Conservation (phyloP, 305 asterid species). For the Fraxinus latifolia region DNA sequence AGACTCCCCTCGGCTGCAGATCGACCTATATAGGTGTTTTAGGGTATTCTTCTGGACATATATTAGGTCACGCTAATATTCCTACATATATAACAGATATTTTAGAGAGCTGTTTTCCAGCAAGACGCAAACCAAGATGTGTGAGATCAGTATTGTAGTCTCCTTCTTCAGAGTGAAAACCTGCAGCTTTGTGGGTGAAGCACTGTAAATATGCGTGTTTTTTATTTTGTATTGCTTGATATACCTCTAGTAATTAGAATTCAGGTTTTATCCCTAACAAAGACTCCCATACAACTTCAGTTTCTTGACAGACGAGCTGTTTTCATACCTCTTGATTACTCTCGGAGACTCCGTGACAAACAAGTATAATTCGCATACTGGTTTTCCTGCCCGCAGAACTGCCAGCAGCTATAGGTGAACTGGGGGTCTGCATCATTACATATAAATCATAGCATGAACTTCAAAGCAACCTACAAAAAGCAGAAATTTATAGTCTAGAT, state of each 20-base stretch:
- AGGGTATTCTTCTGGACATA: background rate
- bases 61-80: background rate
- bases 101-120: background rate
- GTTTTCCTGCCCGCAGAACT: conserved; percentile 72
- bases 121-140: background rate
- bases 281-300: background rate
- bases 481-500: conserved; percentile 27
- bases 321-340: conserved; percentile 44
- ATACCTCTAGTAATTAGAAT: background rate
- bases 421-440: conserved; percentile 85
- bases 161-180: background rate
- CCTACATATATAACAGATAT: background rate
- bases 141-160: background rate
- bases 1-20: background rate
- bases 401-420: conserved; percentile 67
- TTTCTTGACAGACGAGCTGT: background rate
- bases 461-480: conserved; percentile 46
- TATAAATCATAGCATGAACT: conserved; percentile 47
- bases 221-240: background rate
- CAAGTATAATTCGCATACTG: conserved; percentile 58
- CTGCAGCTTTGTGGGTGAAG: background rate
- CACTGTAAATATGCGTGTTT: background rate
- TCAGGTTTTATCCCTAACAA: background rate
- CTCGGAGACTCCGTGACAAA: conserved; percentile 59
- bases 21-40: background rate